Evolutionary conservation across 192 early-diverging fungal species (phyloP).

Genomic region (Podila clonocystis): DNA sequence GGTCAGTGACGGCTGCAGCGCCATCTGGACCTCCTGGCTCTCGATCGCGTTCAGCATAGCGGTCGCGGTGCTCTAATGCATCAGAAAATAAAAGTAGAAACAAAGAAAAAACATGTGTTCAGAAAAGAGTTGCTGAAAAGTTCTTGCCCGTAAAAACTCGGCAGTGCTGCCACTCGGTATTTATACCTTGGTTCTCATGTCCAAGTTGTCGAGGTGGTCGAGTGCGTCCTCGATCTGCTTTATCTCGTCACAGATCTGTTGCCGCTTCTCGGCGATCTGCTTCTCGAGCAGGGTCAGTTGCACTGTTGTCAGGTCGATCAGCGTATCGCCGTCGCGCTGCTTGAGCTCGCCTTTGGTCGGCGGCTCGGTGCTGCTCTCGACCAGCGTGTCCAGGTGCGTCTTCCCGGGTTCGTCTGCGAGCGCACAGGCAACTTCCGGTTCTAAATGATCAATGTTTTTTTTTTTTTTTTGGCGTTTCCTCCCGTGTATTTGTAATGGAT

Average conservation of each 20-base stretch:
- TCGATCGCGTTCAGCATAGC: slow-evolving; percentile 20
- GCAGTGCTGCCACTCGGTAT: neutral
- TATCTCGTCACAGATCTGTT: slow-evolving; percentile 10
- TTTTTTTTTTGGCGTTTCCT: neutral
- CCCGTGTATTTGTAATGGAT: neutral
- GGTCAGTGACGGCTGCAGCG: slow-evolving; percentile 20
- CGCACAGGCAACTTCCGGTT: no score
- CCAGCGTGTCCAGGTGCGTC: no score
- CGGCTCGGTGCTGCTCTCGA: no score
- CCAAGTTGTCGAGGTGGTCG: slow-evolving; percentile 17
- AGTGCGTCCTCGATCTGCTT: slow-evolving; percentile 6
- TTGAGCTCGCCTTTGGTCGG: no score
- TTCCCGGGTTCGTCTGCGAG: no score
- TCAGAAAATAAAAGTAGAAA: neutral
- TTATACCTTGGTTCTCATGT: slow-evolving; percentile 18
- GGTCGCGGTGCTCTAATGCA: slow-evolving; percentile 3
- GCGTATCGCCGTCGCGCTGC: neutral
- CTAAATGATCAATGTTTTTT: no score
- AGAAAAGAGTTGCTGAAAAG: neutral
- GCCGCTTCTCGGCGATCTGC: neutral
- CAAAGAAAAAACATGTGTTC: neutral
- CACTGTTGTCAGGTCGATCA: slow-evolving; percentile 6
- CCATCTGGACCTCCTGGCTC: slow-evolving; percentile 28
- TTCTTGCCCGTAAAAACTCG: neutral
- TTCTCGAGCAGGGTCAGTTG: neutral